These are phyloP conservation scores for Phytophthora hybrid DNA, from an alignment of 352 stramenopile genomes.

Conservation along the genomic window DNA sequence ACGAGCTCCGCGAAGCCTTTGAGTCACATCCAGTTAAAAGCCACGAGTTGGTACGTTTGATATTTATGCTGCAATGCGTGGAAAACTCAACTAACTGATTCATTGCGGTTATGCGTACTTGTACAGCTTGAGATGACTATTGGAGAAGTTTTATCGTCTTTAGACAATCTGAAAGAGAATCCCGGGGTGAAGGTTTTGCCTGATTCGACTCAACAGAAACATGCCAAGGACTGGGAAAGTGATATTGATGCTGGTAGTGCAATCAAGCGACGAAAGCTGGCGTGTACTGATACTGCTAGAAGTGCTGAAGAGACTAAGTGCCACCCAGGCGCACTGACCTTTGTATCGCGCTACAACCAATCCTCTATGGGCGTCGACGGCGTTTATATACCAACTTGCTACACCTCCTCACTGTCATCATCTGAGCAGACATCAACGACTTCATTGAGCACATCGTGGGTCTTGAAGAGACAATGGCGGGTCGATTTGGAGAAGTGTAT, in stretches of 20 bases:
- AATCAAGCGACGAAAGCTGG: constrained; percentile 30
- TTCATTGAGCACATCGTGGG: constrained; percentile 16
- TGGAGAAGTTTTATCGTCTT: constrained; percentile 13
- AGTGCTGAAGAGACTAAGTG: neutral
- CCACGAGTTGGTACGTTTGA: constrained; percentile 36
- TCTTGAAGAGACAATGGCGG: constrained; percentile 31
- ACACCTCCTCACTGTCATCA: neutral
- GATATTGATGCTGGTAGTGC: neutral
- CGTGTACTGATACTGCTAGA: neutral
- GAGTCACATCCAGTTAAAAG: constrained; percentile 7
- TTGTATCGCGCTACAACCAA: constrained; percentile 43
- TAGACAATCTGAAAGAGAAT: neutral
- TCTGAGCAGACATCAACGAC: neutral
- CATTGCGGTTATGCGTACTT: neutral
- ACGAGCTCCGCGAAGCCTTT: constrained; percentile 47
- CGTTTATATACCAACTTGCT: constrained; percentile 29
- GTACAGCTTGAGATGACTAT: constrained; percentile 39
- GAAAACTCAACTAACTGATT: constrained; percentile 8
- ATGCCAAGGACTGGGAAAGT: neutral
- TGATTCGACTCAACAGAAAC: neutral
- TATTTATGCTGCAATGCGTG: neutral
- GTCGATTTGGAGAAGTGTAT: constrained; percentile 68
- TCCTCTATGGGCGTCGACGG: constrained; percentile 23
- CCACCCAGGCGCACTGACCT: constrained; percentile 8
- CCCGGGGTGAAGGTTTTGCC: neutral